Evolutionary conservation across 306 rosid species (phyloP).

Genomic region (Inga oerstediana): DNA sequence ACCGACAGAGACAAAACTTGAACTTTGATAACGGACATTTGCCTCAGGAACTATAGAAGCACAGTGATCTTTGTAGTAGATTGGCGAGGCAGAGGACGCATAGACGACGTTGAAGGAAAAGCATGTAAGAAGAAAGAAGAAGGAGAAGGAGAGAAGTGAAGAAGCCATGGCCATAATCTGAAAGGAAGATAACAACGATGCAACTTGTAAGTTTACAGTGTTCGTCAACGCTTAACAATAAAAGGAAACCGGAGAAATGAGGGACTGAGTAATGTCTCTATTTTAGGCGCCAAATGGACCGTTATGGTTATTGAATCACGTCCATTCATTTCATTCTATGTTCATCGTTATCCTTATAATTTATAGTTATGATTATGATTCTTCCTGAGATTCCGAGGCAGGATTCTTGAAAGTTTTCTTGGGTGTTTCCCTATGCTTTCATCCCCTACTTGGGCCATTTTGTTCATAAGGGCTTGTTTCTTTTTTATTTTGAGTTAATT

Average conservation of each 20-base stretch:
- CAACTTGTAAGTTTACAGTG: neutral
- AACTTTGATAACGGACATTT: neutral
- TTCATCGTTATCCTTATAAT: neutral
- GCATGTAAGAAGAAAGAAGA: slow-evolving; percentile 30
- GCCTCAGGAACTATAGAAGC: slow-evolving; percentile 41
- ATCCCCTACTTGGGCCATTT: neutral
- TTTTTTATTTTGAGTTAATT: too few species aligned
- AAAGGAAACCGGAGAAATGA: neutral
- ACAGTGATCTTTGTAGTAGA: slow-evolving; percentile 48
- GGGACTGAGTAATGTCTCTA: neutral
- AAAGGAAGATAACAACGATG: neutral
- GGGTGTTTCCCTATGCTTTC: neutral
- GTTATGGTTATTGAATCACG: neutral
- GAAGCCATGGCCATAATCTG: slow-evolving; percentile 36
- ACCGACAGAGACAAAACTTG: slow-evolving; percentile 5
- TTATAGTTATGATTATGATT: neutral
- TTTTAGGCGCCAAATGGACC: neutral
- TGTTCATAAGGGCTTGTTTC: too few species aligned
- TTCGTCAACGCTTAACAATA: neutral
- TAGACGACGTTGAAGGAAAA: slow-evolving; percentile 23
- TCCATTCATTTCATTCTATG: neutral
- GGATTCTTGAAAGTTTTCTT: neutral
- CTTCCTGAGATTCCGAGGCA: neutral
- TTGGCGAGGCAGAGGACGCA: slow-evolving; percentile 31
- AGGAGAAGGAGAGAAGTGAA: slow-evolving; percentile 32